Evolutionary conservation across 306 rosid species (phyloP).

Genomic region (Glycine tomentella): DNA sequence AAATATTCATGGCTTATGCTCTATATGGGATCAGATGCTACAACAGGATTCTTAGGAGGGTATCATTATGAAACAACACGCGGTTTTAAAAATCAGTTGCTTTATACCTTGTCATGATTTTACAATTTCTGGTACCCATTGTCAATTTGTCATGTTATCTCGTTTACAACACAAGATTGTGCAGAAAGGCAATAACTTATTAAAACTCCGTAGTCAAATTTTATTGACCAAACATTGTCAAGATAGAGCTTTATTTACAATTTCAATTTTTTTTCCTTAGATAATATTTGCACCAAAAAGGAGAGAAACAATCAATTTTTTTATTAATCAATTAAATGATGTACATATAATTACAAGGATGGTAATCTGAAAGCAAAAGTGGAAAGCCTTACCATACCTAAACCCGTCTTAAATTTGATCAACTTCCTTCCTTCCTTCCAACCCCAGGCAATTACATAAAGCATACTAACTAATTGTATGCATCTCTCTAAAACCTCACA

Average conservation of each 20-base stretch:
- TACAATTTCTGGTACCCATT: background rate
- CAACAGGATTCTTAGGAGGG: no score
- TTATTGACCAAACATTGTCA: background rate
- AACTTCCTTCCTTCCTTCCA: conserved; percentile 22
- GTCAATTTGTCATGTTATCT: background rate
- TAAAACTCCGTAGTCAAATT: no score
- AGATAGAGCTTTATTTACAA: background rate
- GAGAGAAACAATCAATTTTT: conserved; percentile 40
- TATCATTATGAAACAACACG: no score
- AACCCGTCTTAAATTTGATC: conserved; percentile 32
- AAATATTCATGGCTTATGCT: no score
- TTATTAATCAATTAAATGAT: conserved; percentile 61
- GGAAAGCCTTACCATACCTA: conserved; percentile 40
- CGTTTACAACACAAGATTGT: no score
- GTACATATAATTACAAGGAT: conserved; percentile 59
- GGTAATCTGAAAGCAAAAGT: conserved; percentile 38
- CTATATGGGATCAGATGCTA: no score
- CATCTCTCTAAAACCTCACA: conserved; percentile 35
- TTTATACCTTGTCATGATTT: no score
- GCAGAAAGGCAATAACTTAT: no score
- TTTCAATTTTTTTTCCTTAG: background rate
- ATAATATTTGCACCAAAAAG: conserved; percentile 7
- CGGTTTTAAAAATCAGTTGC: no score
- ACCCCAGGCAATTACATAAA: background rate
- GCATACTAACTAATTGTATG: background rate